Base-by-base conservation (phyloP, 1,284 basidiomycete genomes). In the Cystobasidium slooffiae region DNA sequence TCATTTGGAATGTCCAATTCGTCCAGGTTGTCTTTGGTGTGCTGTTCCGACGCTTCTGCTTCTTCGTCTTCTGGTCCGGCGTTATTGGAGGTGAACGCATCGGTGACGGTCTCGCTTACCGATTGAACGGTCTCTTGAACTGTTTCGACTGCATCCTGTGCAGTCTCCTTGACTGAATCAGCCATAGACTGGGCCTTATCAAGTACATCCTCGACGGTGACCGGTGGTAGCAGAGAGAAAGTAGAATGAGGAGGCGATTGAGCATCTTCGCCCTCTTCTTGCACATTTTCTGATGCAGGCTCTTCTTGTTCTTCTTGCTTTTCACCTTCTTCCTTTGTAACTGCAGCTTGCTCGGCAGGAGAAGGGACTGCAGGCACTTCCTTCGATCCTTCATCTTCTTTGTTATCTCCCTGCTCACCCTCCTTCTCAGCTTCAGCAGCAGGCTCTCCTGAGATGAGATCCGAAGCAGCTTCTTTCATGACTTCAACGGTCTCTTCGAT, bases 221-320 rank as follows among this genome's bases (percentile, higher is more conserved):
- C 52, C 31, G 70, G 62, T 9, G 70, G 70, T 1, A 73, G 63
- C n/a, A 73, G 52, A 18, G 70, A 73, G 63, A 73, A 73, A 9
- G 70, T 65, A 16, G 70, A 73, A 53, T 73, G 70, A 10, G 70
- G 70, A 20, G 70, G 70, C 20, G 70, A 73, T 52, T 66, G 68
- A 7, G 43, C 18, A 14, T 53, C 39, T 16, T 31, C 31, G 31
- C 31, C 31, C 1, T 31, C 31, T 31, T 31, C 31, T 31, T 1
- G 31, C 31, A 31, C 31, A 31, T 31, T 5, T 31, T 67, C n/a
- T 39, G 18, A 9, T 41, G n/a, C 12, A 55, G 6, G 10, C 7
- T 65, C 18, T 37, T 53, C 44, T 22, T 31, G 12, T 12, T 59
- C 67, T 41, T 59, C 67, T 31, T 24, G 44, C 7, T 24, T 18